Evolutionary conservation across 2,329 filamentous ascomycete genomes (phyloP), one percentile per base, ranked within the genome.

Genomic region (Ophiocordyceps camponoti-floridani): DNA sequence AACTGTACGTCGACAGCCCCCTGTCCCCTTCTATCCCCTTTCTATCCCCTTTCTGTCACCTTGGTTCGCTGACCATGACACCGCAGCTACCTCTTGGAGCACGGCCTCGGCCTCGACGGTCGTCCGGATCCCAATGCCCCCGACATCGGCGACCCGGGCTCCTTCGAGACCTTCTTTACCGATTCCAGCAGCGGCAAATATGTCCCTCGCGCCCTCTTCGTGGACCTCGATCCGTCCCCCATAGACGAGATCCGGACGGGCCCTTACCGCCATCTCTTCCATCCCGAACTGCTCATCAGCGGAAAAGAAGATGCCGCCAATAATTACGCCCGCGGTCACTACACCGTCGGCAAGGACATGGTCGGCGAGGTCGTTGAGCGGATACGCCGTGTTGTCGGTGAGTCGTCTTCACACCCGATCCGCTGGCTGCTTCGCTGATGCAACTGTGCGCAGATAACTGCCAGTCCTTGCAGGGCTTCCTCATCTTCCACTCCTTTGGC

Each of bases 271-370:
- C 70, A 78, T 58, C 73, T 83, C 48, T 83, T 82, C 70, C 79
- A 83, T 65, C 79, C 79, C 41, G 79, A 83, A 68, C 69, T 79
- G 54, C 63, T 83, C 58, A 76, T 83, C 59, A 82, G 74, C 62
- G 79, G 79, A 64, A 83, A 83, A 71, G 79, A 83, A 62, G 79
- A 83, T 72, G 79, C 79, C 47, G 77, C 79, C 65, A 83, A 83
- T 68, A 84, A 84, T 70, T 84, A 83, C 57, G 79, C 79, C 53
- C 79, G 79, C 67, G 79, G 79, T 47, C 79, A 84, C 66, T 83
- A 84, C 65, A 83, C 79, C 54, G 77, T 83, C 54, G 79, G 79
- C 65, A 83, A 83, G 71, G 79, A 83, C 68, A 78, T 82, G 74
- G 74, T 82, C 45, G 79, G 83, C 59, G 72, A 64, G 53, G 79